Percentiles rank a stretch among this genome's conserved stretches.
phyloP scores from a whole-genome alignment of 2,329 filamentous ascomycete genomes.

The Zymoseptoria ardabiliae region DNA sequence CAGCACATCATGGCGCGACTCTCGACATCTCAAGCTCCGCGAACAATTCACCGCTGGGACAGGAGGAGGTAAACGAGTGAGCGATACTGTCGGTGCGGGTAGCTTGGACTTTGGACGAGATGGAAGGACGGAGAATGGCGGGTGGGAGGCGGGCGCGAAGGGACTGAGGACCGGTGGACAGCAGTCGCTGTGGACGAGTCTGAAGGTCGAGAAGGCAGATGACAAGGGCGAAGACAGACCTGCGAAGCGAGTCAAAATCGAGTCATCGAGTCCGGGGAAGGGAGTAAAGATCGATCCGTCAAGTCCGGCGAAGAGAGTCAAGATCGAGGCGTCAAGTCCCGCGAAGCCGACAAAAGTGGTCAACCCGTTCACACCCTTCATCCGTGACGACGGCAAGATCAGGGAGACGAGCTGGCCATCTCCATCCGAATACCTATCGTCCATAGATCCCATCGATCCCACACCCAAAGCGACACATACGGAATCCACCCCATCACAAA shows the following conservation, averaged over 20 bases:
- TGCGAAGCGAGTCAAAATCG: slow-evolving; percentile 4
- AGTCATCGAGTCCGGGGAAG: too few species aligned
- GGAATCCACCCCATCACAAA: neutral
- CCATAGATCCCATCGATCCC: slow-evolving; percentile 11
- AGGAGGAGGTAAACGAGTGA: slow-evolving; percentile 51
- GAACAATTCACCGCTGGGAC: slow-evolving; percentile 57
- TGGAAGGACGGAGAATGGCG: slow-evolving; percentile 46
- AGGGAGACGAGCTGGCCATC: slow-evolving; percentile 29
- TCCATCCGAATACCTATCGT: slow-evolving; percentile 25
- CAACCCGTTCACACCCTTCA: slow-evolving; percentile 27
- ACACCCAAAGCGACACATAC: neutral
- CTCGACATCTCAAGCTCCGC: slow-evolving; percentile 60
- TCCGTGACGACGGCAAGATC: slow-evolving; percentile 22
- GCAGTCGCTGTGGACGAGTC: slow-evolving; percentile 33
- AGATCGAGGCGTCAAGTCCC: slow-evolving; percentile 4
- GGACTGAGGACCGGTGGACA: slow-evolving; percentile 43
- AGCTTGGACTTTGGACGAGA: slow-evolving; percentile 49
- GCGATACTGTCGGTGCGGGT: slow-evolving; percentile 59
- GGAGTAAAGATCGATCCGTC: slow-evolving; percentile 11
- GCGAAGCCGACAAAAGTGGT: slow-evolving; percentile 19
- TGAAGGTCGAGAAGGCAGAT: slow-evolving; percentile 17
- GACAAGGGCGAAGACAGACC: slow-evolving; percentile 9
- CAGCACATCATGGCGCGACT: slow-evolving; percentile 63
- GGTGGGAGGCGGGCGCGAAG: slow-evolving; percentile 42
- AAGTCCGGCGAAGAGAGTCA: slow-evolving; percentile 13